Percentiles rank a stretch among this genome's conserved stretches.
These are phyloP conservation scores for Nemania abortiva DNA, from an alignment of 2,329 filamentous ascomycete species.

Conservation along the genomic window DNA sequence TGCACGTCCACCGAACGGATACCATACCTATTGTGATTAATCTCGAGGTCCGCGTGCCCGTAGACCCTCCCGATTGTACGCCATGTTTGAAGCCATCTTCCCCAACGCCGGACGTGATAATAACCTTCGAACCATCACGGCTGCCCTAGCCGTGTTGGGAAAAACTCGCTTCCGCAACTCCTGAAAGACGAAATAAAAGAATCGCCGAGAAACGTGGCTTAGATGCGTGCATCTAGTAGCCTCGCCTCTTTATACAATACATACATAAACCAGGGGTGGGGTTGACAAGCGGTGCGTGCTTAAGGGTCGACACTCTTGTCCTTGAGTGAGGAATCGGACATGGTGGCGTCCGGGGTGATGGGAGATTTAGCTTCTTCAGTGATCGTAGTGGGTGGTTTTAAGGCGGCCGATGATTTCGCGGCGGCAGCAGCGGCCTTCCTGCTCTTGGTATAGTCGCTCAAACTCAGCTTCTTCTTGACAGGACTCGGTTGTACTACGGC, in stretches of 20 bases:
- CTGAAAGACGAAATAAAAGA: slow-evolving; percentile 25
- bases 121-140: slow-evolving; percentile 17
- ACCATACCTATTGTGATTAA: slow-evolving; percentile 20
- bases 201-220: slow-evolving; percentile 5
- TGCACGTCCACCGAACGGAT: slow-evolving; percentile 11
- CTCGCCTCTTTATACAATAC: slow-evolving; percentile 26
- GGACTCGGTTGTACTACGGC: slow-evolving; percentile 66
- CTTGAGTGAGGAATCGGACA: slow-evolving; percentile 51
- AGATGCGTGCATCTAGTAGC: slow-evolving; percentile 12
- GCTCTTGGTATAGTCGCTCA: slow-evolving; percentile 73
- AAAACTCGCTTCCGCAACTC: slow-evolving; percentile 31
- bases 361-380: slow-evolving; percentile 58
- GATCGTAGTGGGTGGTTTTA: slow-evolving; percentile 55
- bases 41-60: slow-evolving; percentile 20
- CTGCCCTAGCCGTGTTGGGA: slow-evolving; percentile 15
- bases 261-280: slow-evolving; percentile 18
- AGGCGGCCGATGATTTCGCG: slow-evolving; percentile 55
- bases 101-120: slow-evolving; percentile 46
- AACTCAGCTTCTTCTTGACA: slow-evolving; percentile 74
- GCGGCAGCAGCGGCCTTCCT: slow-evolving; percentile 66
- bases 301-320: slow-evolving; percentile 50
- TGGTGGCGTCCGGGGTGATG: slow-evolving; percentile 50
- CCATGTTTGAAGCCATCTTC: slow-evolving; percentile 34
- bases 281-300: not conserved
- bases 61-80: slow-evolving; percentile 24